Percentiles rank a stretch among this genome's conserved stretches.
Evolutionary conservation across 805 yeast species (phyloP).

Genomic region (Pichia membranifaciens): DNA sequence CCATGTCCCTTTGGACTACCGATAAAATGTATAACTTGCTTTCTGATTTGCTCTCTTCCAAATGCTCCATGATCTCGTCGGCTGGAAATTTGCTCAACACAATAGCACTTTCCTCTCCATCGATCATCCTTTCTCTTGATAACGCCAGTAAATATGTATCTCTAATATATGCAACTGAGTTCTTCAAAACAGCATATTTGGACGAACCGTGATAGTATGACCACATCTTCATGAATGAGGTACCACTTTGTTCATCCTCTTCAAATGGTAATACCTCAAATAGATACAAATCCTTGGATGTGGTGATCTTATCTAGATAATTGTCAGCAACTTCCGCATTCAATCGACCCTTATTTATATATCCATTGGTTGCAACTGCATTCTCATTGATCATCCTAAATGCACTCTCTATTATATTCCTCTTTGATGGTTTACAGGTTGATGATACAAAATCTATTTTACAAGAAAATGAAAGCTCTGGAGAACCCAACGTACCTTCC

Average conservation of each 20-base stretch:
- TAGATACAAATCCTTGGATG: conserved; percentile 48
- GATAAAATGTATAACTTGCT: conserved; percentile 24
- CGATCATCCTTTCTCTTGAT: conserved; percentile 13
- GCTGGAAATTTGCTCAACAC: conserved; percentile 19
- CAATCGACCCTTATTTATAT: conserved; percentile 54
- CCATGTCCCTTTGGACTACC: conserved; percentile 25
- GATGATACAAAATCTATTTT: conserved; percentile 6
- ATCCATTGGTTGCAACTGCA: conserved; percentile 27
- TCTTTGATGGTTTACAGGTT: neutral
- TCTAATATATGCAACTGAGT: conserved; percentile 45
- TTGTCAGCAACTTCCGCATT: conserved; percentile 47
- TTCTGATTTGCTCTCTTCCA: conserved; percentile 10
- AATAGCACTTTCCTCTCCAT: conserved; percentile 16
- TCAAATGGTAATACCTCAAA: conserved; percentile 35
- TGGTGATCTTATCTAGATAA: conserved; percentile 45
- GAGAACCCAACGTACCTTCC: neutral
- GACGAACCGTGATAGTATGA: conserved; percentile 41
- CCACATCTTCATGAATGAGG: conserved; percentile 32
- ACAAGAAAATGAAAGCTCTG: conserved; percentile 1
- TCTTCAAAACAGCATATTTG: conserved; percentile 57
- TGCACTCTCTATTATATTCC: neutral
- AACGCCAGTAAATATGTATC: conserved; percentile 53
- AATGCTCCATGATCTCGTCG: conserved; percentile 14
- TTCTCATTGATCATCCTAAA: neutral
- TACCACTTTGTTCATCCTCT: neutral